Evolutionary conservation across 1,284 basidiomycete species (phyloP), one percentile per base, ranked within the genome.

Genomic region (Ganoderma leucocontextum): DNA sequence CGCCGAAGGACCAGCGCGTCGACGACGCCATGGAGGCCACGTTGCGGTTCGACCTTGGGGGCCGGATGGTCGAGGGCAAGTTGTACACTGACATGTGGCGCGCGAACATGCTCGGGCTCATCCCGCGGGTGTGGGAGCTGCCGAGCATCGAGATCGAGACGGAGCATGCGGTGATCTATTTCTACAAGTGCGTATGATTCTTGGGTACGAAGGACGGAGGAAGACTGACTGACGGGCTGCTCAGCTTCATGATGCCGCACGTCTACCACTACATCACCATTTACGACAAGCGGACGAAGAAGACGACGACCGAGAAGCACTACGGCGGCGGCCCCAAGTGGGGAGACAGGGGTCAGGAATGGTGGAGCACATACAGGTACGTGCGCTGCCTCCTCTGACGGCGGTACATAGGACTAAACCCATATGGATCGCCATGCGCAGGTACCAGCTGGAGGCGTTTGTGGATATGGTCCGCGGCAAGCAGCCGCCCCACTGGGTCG

Each of bases 401-500:
- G 87, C 85, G 13, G 83, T 13, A 87, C 74, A 80, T 22, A 22
- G 35, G 39, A 39, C 58, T 60, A 15, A 39, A 8, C 2, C 4
- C 4, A 39, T 25, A 10, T 7, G 22, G 39, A 12, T 19, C 4
- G 6, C 67, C 19, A 82, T 79, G 42, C 89, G 88, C 75, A 81
- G 87, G 25, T 88, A 87, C 69, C 87, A 89, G 75, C 79, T 90
- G 49, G 87, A 89, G 76, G 86, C 85, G 10, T 87, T 90, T 68
- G 84, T 89, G 17, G 85, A 89, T 75, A 81, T 82, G 67, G 69
- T 90, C 7, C 83, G 82, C 42, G 87, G 85, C 10, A 80, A 86
- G 52, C 78, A 78, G 42, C 84, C 86, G 6, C 80, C 84, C 64
- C 79, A 80, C 7, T 90, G 88, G 87, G 74, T 86, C n/a, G 75